These are phyloP conservation scores for Colletotrichum melonis DNA, from an alignment of 2,329 filamentous ascomycete genomes.

Conservation along the genomic window DNA sequence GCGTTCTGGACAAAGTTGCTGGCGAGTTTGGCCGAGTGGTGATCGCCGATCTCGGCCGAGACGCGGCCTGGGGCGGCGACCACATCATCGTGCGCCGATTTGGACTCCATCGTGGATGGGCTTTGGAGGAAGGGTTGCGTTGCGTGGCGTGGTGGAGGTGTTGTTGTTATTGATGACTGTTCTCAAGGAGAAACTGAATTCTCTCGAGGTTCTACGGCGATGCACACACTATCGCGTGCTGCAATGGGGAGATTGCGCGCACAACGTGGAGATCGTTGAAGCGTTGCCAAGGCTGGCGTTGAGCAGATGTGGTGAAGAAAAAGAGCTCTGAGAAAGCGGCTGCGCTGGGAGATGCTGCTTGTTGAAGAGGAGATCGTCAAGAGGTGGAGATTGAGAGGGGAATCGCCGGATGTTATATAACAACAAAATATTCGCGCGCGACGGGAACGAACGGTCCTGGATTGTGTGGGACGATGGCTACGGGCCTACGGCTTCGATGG, in stretches of 20 bases:
- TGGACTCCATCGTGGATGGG: slow-evolving; percentile 22
- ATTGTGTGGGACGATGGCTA: slow-evolving; percentile 22
- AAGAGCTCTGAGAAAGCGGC: neutral
- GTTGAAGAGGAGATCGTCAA: neutral
- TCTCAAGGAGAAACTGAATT: neutral
- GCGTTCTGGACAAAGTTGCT: slow-evolving; percentile 57
- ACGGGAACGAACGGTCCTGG: neutral
- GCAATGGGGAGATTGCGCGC: neutral
- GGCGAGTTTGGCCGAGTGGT: slow-evolving; percentile 40
- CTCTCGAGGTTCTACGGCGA: neutral
- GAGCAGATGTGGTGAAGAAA: neutral
- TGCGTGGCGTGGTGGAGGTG: neutral
- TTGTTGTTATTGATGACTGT: neutral
- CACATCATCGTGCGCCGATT: slow-evolving; percentile 23
- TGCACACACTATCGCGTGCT: neutral
- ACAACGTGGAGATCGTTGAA: neutral
- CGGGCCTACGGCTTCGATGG: neutral
- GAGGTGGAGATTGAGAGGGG: neutral
- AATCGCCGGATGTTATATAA: slow-evolving; percentile 1
- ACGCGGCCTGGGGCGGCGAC: slow-evolving; percentile 16
- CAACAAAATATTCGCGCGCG: slow-evolving; percentile 8
- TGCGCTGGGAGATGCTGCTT: slow-evolving; percentile 1
- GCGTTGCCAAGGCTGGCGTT: neutral
- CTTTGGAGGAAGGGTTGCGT: neutral
- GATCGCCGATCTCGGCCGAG: slow-evolving; percentile 23